These are phyloP conservation scores for Ophioceras dolichostomum DNA, from an alignment of 2,329 filamentous ascomycete species.

Conservation along the genomic window DNA sequence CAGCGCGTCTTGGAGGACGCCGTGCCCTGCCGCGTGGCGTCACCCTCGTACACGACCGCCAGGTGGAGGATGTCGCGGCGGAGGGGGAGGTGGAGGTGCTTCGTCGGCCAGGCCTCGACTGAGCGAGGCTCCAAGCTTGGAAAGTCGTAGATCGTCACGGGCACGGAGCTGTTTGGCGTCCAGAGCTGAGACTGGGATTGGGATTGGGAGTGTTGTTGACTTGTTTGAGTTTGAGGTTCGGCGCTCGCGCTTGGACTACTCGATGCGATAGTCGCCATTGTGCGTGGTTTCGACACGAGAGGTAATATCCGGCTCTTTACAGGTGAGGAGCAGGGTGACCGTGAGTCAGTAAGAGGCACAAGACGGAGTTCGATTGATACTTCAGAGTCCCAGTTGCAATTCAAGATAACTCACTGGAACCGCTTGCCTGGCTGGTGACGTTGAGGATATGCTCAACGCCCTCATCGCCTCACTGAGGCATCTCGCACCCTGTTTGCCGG, in stretches of 20 bases:
- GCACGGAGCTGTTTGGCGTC: slow-evolving; percentile 41
- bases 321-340: not conserved
- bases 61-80: slow-evolving; percentile 87
- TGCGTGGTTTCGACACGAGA: slow-evolving; percentile 2
- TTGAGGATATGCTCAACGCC: slow-evolving; percentile 31
- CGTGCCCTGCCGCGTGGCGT: slow-evolving; percentile 76
- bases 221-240: slow-evolving; percentile 18
- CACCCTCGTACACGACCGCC: slow-evolving; percentile 85
- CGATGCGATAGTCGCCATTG: slow-evolving; percentile 28
- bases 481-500: slow-evolving; percentile 33
- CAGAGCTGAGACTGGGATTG: not conserved
- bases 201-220: not conserved
- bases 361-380: too few relatives aligned
- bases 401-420: too few relatives aligned
- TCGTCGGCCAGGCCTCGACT: slow-evolving; percentile 65
- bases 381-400: too few relatives aligned
- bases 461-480: slow-evolving; percentile 41
- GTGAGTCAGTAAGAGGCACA: too few relatives aligned
- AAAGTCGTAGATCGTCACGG: slow-evolving; percentile 81
- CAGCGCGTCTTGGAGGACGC: slow-evolving; percentile 70
- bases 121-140: slow-evolving; percentile 74
- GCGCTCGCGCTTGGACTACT: slow-evolving; percentile 84
- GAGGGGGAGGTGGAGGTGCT: slow-evolving; percentile 77
- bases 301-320: slow-evolving; percentile 1
- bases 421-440: slow-evolving; percentile 5